Evolutionary conservation across 306 rosid species (phyloP), one percentile per base, ranked within the genome.

Genomic region (Cucurbita moschata): DNA sequence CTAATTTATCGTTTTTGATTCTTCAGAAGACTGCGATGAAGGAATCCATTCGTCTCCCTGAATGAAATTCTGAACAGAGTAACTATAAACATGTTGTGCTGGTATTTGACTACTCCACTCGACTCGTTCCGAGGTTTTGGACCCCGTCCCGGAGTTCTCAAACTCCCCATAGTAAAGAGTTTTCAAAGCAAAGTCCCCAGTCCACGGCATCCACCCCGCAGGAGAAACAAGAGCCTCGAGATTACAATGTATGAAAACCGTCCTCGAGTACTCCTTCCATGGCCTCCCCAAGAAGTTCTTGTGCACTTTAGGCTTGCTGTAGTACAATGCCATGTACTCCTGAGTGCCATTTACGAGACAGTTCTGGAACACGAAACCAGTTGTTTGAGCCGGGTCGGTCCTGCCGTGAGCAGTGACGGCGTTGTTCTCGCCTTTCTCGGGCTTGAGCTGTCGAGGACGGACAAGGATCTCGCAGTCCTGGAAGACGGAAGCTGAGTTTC

Each of bases 221-320:
- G 89, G 83, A 0, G 80, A 50, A 18, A 94, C 7, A 5, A 94
- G 81, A 1, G 52, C 84, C 67, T 84, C 97, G 59, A 94, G 40
- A 1, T 10, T n/a, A 1, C 88, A 85, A 4, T 79, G 60, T 8
- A 94, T 64, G 73, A 83, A 87, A 76, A 91, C 89, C 0, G 92
- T 85, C 74, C 99, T 89, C 0, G 96, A 86, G 62, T 80, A 94
- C 78, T 80, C 84, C 85, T 91, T 94, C 99, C 99, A 94, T 1
- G 99, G 99, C 87, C 99, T 89, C 23, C 99, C 99, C 84, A 94
- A 80, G 86, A 56, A 94, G 80, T 84, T 94, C 71, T 71, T 87
- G 81, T 94, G 97, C 62, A 84, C 95, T 14, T 68, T 4, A 11
- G 97, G 97, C 1, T 94, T 94, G 83, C 80, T 83, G 14, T 44